These are phyloP conservation scores for Cladophialophora exuberans DNA, from an alignment of 2,329 filamentous ascomycete species.

Conservation along the genomic window DNA sequence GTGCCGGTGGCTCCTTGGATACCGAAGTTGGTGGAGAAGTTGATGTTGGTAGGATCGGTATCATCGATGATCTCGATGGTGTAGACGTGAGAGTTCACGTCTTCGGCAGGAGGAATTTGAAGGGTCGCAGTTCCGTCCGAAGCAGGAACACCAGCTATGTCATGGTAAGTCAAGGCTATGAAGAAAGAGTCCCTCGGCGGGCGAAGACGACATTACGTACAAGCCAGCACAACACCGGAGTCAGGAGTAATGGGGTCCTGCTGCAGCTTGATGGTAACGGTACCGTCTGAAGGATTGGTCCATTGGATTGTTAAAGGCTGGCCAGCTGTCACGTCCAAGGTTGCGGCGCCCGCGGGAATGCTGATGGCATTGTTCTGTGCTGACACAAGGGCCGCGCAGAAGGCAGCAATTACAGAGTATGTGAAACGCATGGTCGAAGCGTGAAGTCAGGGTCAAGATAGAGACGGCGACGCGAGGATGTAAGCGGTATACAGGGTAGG, in stretches of 20 bases:
- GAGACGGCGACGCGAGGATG: not conserved
- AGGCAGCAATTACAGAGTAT: constrained; percentile 46
- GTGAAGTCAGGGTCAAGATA: not conserved
- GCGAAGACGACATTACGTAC: too few relatives aligned
- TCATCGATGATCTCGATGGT: constrained; percentile 58
- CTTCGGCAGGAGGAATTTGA: constrained; percentile 46
- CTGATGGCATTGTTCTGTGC: constrained; percentile 54
- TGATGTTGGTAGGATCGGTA: constrained; percentile 46
- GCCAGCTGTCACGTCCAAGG: constrained; percentile 52
- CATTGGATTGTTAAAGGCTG: constrained; percentile 52
- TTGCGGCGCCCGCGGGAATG: constrained; percentile 41
- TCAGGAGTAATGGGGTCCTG: constrained; percentile 43
- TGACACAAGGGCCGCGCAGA: constrained; percentile 48
- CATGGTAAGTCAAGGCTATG: constrained; percentile 6
- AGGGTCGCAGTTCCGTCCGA: constrained; percentile 57
- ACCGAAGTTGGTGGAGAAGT: constrained; percentile 58
- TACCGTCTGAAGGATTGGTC: constrained; percentile 52
- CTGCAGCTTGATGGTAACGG: constrained; percentile 56
- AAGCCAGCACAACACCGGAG: constrained; percentile 46
- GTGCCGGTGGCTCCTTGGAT: constrained; percentile 51
- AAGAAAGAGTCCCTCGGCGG: not conserved
- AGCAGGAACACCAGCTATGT: constrained; percentile 46
- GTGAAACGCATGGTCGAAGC: constrained; percentile 50
- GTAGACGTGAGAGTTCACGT: constrained; percentile 50
- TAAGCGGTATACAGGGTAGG: not conserved